Evolutionary conservation across 2,329 filamentous ascomycete species (phyloP).

Genomic region (Coniella vitis): DNA sequence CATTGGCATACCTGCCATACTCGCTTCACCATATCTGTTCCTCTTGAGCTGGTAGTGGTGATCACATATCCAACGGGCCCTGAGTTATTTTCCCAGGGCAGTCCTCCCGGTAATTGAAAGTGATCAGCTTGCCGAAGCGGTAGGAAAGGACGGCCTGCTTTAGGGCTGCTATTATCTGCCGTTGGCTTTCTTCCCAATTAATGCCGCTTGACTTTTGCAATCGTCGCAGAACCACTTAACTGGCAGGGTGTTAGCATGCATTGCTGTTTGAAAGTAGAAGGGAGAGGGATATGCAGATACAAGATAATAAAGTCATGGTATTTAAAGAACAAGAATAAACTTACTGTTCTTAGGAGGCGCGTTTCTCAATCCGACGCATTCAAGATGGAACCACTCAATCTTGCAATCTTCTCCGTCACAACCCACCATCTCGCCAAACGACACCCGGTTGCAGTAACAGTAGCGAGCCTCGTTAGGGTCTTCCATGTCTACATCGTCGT

Average conservation of each 20-base stretch:
- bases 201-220: constrained; percentile 61
- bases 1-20: too few species aligned
- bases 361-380: constrained; percentile 71
- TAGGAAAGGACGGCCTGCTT: background rate
- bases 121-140: background rate
- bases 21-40: too few species aligned
- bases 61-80: too few species aligned
- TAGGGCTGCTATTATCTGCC: constrained; percentile 31
- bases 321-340: background rate
- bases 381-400: constrained; percentile 77
- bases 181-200: constrained; percentile 45
- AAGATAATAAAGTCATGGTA: too few species aligned
- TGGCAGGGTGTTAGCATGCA: constrained; percentile 30
- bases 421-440: constrained; percentile 79
- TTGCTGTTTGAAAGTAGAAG: too few species aligned
- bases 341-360: constrained; percentile 70
- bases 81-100: background rate
- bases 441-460: constrained; percentile 74
- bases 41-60: too few species aligned
- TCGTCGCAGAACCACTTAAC: constrained; percentile 80
- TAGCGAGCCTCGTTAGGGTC: constrained; percentile 68
- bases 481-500: constrained; percentile 50
- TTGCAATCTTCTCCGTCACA: constrained; percentile 69
- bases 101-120: background rate
- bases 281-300: too few species aligned